Conservation (phyloP, 176 grass and related monocot genomes). For the Musa beccarii region DNA sequence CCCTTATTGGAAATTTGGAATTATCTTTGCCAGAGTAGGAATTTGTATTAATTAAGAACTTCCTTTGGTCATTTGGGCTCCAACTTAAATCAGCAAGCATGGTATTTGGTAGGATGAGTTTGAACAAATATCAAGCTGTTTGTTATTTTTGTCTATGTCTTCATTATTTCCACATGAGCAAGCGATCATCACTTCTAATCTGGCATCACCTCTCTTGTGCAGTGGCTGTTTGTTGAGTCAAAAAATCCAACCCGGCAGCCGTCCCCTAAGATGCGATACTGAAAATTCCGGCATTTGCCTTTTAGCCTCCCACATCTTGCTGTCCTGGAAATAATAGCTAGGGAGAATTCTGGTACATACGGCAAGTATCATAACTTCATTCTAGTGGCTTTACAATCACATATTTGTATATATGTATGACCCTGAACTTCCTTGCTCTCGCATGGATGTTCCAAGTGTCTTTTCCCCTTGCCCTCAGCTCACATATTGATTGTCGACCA, state of each 20-base stretch:
- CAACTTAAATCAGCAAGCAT: not conserved
- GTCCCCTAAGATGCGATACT: not conserved
- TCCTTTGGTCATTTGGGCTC: not conserved
- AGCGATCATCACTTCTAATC: not conserved
- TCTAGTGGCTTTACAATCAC: not conserved
- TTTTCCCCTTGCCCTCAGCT: not conserved
- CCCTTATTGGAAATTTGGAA: not conserved
- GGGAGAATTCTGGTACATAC: constrained; percentile 5
- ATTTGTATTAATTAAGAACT: not conserved
- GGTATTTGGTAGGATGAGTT: too few species aligned
- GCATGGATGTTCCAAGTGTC: not conserved
- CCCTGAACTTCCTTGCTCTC: not conserved
- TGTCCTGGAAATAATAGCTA: not conserved
- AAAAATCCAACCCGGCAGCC: not conserved
- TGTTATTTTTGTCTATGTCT: too few species aligned
- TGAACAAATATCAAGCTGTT: too few species aligned
- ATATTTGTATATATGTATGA: constrained; percentile 4
- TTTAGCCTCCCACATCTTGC: not conserved
- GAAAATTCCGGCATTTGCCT: not conserved
- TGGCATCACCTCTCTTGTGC: not conserved
- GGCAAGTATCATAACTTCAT: not conserved
- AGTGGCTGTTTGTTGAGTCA: not conserved
- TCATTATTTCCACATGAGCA: not conserved
- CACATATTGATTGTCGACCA: not conserved
- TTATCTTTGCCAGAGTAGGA: not conserved